Evolutionary conservation across 2,329 filamentous ascomycete genomes (phyloP).

Genomic region (Claviceps digitariae): DNA sequence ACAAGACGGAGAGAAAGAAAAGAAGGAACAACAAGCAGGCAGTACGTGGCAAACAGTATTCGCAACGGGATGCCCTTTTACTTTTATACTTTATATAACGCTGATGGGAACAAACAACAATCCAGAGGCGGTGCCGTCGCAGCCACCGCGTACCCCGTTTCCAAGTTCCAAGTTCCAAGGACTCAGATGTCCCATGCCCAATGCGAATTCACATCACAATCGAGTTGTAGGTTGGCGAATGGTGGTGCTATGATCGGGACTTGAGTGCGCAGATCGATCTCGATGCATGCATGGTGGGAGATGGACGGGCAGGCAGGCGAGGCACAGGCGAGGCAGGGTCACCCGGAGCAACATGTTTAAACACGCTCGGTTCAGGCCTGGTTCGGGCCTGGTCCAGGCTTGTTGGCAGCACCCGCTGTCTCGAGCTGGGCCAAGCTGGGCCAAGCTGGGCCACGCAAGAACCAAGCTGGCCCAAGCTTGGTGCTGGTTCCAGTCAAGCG

Average conservation of each 20-base stretch:
- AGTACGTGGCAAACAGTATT: too few relatives aligned
- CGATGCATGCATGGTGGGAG: not conserved
- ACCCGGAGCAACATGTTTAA: not conserved
- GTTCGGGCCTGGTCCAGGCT: too few relatives aligned
- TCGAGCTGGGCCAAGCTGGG: too few relatives aligned
- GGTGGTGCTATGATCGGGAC: slow-evolving; percentile 4
- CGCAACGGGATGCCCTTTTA: too few relatives aligned
- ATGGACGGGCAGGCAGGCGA: not conserved
- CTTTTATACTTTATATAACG: too few relatives aligned
- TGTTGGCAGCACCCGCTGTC: too few relatives aligned
- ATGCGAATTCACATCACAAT: not conserved
- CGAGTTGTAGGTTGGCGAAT: not conserved
- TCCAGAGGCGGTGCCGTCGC: not conserved
- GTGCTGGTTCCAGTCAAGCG: not conserved
- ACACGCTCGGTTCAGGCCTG: not conserved
- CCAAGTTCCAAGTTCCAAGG: not conserved
- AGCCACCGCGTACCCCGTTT: not conserved
- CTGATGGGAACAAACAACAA: not conserved
- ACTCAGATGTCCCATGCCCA: not conserved
- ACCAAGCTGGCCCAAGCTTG: not conserved
- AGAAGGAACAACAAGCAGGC: too few relatives aligned
- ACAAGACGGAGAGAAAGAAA: too few relatives aligned
- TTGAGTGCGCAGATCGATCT: slow-evolving; percentile 6
- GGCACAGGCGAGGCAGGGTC: not conserved
- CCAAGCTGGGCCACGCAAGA: too few relatives aligned